These are phyloP conservation scores for Pseudocercospora fuligena DNA, from an alignment of 2,329 filamentous ascomycete species.

Conservation along the genomic window DNA sequence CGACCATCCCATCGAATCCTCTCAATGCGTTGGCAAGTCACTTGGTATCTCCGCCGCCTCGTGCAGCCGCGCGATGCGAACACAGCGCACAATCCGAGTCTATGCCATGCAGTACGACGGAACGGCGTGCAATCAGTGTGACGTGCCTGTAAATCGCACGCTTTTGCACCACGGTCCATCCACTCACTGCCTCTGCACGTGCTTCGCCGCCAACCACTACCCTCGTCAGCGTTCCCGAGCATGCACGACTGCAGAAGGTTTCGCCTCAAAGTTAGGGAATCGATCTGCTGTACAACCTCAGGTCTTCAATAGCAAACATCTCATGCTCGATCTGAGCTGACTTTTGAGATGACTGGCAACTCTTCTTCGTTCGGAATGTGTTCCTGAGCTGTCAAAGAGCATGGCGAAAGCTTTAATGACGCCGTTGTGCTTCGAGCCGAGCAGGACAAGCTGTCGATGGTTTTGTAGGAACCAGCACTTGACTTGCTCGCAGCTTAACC, in stretches of 20 bases:
- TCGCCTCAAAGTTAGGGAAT: conserved; percentile 24
- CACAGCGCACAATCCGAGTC: conserved; percentile 12
- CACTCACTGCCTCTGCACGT: conserved; percentile 4
- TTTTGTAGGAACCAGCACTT: no score
- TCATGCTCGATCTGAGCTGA: neutral
- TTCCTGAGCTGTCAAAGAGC: neutral
- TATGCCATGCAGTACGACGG: conserved; percentile 13
- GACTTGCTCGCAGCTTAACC: no score
- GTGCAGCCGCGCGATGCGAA: conserved; percentile 23
- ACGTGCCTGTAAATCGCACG: conserved; percentile 19
- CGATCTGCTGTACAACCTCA: conserved; percentile 24
- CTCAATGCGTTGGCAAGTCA: conserved; percentile 20
- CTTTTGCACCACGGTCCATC: neutral
- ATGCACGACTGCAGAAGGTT: conserved; percentile 17
- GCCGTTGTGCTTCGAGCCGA: no score
- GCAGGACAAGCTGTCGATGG: no score
- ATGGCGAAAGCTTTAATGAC: neutral
- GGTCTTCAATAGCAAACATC: conserved; percentile 2
- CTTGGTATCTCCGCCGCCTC: neutral
- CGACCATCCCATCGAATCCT: conserved; percentile 11
- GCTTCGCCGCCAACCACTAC: conserved; percentile 12
- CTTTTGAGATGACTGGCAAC: neutral
- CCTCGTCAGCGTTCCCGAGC: conserved; percentile 1
- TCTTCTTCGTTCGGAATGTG: neutral
- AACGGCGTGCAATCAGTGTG: conserved; percentile 9